Evolutionary conservation across 23 red algal genomes (phyloP).

Genomic region (Pyropia haitanensis): DNA sequence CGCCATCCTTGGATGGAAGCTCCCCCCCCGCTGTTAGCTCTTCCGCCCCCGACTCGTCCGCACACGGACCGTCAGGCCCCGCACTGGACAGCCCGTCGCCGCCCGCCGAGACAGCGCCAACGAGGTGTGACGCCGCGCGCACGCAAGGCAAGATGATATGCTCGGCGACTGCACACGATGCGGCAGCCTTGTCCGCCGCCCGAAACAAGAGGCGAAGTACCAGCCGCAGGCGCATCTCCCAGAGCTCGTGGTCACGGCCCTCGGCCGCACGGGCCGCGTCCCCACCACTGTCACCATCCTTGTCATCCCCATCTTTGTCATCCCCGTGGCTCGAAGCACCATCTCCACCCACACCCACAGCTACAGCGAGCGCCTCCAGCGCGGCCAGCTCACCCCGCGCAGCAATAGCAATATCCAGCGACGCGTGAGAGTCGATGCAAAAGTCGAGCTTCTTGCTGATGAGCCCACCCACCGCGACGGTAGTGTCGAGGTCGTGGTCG

Average conservation of each 20-base stretch:
- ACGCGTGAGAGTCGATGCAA: conserved; percentile 50
- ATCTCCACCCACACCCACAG: too few species aligned
- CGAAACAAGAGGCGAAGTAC: conserved; percentile 53
- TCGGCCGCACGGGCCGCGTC: too few species aligned
- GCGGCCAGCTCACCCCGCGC: conserved; percentile 40
- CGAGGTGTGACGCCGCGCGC: conserved; percentile 12
- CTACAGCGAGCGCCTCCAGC: conserved; percentile 27
- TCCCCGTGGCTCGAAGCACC: too few species aligned
- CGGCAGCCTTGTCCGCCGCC: conserved; percentile 24
- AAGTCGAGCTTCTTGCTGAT: conserved; percentile 41
- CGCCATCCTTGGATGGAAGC: too few species aligned
- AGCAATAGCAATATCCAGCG: conserved; percentile 31
- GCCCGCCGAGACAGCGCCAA: too few species aligned
- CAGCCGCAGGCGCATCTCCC: conserved; percentile 43
- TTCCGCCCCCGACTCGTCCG: too few species aligned
- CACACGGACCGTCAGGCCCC: too few species aligned
- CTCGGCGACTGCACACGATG: conserved; percentile 33
- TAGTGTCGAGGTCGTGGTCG: conserved; percentile 21
- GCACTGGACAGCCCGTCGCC: too few species aligned
- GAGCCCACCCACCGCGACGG: conserved; percentile 28
- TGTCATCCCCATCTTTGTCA: too few species aligned
- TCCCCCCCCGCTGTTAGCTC: too few species aligned
- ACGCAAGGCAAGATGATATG: conserved; percentile 48
- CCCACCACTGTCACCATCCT: too few species aligned
- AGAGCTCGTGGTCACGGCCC: conserved; percentile 21